Base-by-base conservation (phyloP, 495 filamentous ascomycete genomes). In the Penicillium soppii region DNA sequence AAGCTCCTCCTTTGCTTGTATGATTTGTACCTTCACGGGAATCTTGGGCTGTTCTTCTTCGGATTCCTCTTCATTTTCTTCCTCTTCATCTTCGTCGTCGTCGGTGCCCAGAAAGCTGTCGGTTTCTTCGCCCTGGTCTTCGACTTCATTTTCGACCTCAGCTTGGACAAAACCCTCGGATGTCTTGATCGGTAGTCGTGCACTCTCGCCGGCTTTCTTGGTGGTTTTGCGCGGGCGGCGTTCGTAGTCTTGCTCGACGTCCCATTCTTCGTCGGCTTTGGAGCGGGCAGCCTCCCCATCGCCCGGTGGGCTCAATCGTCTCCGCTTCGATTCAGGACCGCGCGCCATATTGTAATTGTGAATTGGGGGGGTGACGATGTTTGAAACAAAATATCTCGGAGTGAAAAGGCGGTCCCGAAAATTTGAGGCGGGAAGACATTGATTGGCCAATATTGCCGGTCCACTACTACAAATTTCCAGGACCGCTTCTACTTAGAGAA, bases 171-270 rank as follows among this genome's bases (percentile, higher is more conserved):
- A 78, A 2, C 88, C 90, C 52, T 87, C 83, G 0, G 81, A 75
- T 2, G 88, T 95, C 68, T 90, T 94, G 39, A 97, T 89, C 4
- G 91, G 94, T 26, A 97, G 75, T 61, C 86, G 79, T 20, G 82
- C 89, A 55, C 61, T 84, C 53, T 91, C 86, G 53, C 85, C 84
- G 35, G 83, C 77, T 60, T 90, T 87, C 62, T 77, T 82, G 66
- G 81, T 82, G 45, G 78, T 65, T 61, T 94, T 91, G 54, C 90
- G 78, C 21, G 87, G 85, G 55, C 80, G 82, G 33, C 79, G 79
- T 69, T 96, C 92, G 76, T 97, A 98, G 59, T 86, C 83, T 57
- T 97, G 87, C 69, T 98, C 94, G 39, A 95, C 77, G 64, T 95
- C 81, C 94, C 94, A 97, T 63, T 78, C 71, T 32, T 75, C 68